Conservation (phyloP, 768 basidiomycete genomes). For the Rickenella mellea region DNA sequence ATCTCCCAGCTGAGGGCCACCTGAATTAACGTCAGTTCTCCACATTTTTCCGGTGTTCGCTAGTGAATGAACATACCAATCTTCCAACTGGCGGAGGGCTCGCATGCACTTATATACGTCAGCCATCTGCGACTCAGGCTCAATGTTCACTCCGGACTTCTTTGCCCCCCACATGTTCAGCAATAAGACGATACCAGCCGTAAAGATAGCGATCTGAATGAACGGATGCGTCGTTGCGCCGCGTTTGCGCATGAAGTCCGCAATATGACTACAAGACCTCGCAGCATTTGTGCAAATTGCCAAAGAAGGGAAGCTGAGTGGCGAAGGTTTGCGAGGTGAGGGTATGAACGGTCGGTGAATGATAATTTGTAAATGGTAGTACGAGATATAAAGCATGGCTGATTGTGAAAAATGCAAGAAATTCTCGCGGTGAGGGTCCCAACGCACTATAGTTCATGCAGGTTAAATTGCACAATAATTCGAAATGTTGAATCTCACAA, state of each 20-base stretch:
- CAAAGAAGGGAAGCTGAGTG: conserved; percentile 51
- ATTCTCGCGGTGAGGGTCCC: conserved; percentile 34
- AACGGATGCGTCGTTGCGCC: conserved; percentile 19
- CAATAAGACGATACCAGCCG: conserved; percentile 46
- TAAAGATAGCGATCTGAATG: conserved; percentile 33
- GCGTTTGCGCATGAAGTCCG: conserved; percentile 45
- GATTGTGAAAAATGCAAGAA: conserved; percentile 45
- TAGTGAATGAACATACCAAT: conserved; percentile 19
- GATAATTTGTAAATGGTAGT: conserved; percentile 62
- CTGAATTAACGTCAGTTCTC: conserved; percentile 14
- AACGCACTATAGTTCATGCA: conserved; percentile 24
- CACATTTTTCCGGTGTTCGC: neutral
- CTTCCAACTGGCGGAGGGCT: conserved; percentile 29
- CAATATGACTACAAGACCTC: conserved; percentile 60
- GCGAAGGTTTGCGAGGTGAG: conserved; percentile 39
- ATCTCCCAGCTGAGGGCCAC: conserved; percentile 38
- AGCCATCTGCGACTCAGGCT: conserved; percentile 41
- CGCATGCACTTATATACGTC: conserved; percentile 54
- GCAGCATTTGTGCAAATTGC: conserved; percentile 80
- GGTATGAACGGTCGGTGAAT: conserved; percentile 76
- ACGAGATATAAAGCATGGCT: conserved; percentile 42
- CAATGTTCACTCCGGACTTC: conserved; percentile 32
- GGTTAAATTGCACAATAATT: conserved; percentile 17
- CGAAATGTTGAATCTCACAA: conserved; percentile 24
- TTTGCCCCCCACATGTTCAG: conserved; percentile 60